These are phyloP conservation scores for Zymoseptoria brevis DNA, from an alignment of 2,329 filamentous ascomycete genomes.

Conservation along the genomic window DNA sequence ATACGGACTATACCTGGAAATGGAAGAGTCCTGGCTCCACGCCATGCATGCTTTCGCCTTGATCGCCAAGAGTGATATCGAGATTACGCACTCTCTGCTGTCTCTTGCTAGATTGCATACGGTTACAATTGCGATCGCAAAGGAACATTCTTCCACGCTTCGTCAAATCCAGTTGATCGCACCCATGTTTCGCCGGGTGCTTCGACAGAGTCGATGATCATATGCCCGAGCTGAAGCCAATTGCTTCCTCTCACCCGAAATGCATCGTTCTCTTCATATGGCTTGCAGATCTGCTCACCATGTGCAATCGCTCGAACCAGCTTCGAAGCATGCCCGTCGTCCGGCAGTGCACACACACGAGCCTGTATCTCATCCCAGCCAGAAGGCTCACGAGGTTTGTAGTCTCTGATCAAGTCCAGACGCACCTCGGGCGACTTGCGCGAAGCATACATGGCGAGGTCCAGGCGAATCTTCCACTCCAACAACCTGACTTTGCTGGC, in stretches of 20 bases:
- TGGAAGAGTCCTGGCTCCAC: too few relatives aligned
- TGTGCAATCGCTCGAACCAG: slow-evolving; percentile 61
- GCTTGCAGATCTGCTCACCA: slow-evolving; percentile 47
- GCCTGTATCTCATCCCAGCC: slow-evolving; percentile 40
- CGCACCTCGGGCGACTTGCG: slow-evolving; percentile 55
- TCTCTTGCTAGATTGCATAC: background rate
- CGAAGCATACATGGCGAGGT: slow-evolving; percentile 66
- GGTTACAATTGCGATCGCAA: slow-evolving; percentile 17
- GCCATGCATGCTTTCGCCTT: too few relatives aligned
- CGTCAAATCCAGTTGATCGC: slow-evolving; percentile 52
- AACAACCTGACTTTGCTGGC: slow-evolving; percentile 61
- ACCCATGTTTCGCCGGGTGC: slow-evolving; percentile 50
- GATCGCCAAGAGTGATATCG: too few relatives aligned
- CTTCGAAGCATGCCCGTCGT: slow-evolving; percentile 80
- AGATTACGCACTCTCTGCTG: too few relatives aligned
- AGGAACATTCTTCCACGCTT: slow-evolving; percentile 52
- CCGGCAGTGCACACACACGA: slow-evolving; percentile 43
- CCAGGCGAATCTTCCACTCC: slow-evolving; percentile 72
- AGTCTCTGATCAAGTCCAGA: slow-evolving; percentile 51
- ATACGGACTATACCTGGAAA: too few relatives aligned
- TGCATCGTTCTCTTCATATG: slow-evolving; percentile 40
- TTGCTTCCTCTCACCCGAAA: slow-evolving; percentile 47
- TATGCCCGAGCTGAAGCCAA: slow-evolving; percentile 54
- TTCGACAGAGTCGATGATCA: slow-evolving; percentile 57
- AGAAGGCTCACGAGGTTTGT: slow-evolving; percentile 44